Evolutionary conservation across 2,329 filamentous ascomycete species (phyloP), one percentile per base, ranked within the genome.

Genomic region (Lomentospora prolificans): DNA sequence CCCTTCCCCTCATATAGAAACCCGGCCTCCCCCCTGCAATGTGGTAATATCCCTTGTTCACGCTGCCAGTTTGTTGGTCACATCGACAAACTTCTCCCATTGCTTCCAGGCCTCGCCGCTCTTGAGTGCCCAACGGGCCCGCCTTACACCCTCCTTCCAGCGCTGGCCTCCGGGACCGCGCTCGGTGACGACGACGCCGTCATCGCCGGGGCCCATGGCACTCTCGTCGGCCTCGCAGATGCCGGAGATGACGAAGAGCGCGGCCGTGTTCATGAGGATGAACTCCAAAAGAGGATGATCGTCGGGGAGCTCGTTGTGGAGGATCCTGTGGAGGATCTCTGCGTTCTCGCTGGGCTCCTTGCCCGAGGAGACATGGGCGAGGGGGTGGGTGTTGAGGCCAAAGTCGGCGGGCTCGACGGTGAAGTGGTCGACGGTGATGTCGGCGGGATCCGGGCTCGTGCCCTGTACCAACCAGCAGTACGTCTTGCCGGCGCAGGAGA

Each of bases 81-180:
- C 82, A 58, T 92, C 81, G 36, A 95, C 90, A 72, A 96, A 97
- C 22, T 77, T 77, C 57, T 84, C 77, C 84, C 94, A 92, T 71
- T 90, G 85, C 66, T 77, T 85, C 77, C 89, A 84, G n/a, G 92
- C 89, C 67, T 85, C 84, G 50, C 92, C 90, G 68, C 89, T 96
- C 70, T 85, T 81, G 51, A 99, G 80, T 9, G 90, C 90, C 88
- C 89, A 95, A 63, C 86, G 83, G 14, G 94, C 94, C 66, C 90
- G 80, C 63, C 92, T 78, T 12, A 96, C 82, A 54, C 92, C 94
- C 67, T 96, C 92, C 74, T 95, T 99, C 94, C 94, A 99, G 64
- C 92, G 80, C 57, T 89, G 82, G 12, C 89, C 89, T 9, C 87
- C 91, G 4, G 91, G 91, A 0, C 94, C 92, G 51, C 86, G 77